Percentiles rank a stretch among this genome's conserved stretches.
phyloP scores from a whole-genome alignment of 2,329 filamentous ascomycete species.

The Diaporthe batatas region DNA sequence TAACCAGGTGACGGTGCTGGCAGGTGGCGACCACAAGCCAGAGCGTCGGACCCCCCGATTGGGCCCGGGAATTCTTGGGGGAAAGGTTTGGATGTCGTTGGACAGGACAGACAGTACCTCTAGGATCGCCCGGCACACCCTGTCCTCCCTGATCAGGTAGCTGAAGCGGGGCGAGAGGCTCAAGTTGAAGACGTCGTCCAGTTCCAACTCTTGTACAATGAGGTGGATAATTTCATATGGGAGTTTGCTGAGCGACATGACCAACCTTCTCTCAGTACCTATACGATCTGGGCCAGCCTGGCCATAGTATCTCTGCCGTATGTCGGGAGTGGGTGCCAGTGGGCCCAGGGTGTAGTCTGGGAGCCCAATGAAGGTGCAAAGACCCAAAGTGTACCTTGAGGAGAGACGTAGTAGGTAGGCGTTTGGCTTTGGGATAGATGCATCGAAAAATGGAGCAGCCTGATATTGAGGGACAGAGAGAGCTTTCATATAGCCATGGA shows the following conservation, averaged over 20 bases:
- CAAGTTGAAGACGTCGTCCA: constrained; percentile 71
- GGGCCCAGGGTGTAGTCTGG: no score
- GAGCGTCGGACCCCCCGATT: neutral
- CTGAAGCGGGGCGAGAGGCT: constrained; percentile 66
- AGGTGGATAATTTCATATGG: constrained; percentile 76
- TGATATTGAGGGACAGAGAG: neutral
- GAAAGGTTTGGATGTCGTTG: constrained; percentile 40
- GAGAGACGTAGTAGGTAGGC: neutral
- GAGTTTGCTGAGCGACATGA: constrained; percentile 56
- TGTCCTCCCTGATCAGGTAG: constrained; percentile 64
- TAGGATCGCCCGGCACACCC: constrained; percentile 69
- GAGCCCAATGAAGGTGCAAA: neutral
- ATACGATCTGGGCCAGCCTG: neutral
- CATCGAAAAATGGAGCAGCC: neutral
- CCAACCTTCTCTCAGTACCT: constrained; percentile 26
- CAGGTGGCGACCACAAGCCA: constrained; percentile 8
- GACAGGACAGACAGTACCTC: constrained; percentile 59
- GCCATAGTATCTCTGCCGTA: constrained; percentile 9
- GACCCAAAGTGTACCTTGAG: neutral
- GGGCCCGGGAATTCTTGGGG: neutral
- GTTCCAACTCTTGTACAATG: constrained; percentile 66
- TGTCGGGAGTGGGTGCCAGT: neutral
- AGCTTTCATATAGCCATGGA: neutral
- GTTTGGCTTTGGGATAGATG: neutral
- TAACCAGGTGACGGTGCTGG: neutral